Percentiles rank a stretch among this genome's conserved stretches.
These are phyloP conservation scores for Phytophthora agathidicida DNA, from an alignment of 352 stramenopile genomes.

Conservation along the genomic window DNA sequence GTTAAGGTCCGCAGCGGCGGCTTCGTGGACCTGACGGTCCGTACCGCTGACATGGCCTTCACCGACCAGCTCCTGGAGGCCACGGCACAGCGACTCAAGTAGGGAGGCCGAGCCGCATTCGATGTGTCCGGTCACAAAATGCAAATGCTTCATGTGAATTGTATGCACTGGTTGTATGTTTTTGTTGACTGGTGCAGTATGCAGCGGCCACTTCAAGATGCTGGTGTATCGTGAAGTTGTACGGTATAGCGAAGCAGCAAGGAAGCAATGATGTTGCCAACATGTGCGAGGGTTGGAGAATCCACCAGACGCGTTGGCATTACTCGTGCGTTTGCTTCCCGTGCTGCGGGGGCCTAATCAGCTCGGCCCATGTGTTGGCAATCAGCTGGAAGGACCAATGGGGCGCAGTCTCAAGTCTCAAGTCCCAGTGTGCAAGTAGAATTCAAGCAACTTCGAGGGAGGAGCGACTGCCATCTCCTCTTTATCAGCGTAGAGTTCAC, in stretches of 20 bases:
- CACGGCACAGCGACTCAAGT: constrained; percentile 71
- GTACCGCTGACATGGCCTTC: constrained; percentile 84
- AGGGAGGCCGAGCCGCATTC: constrained; percentile 13
- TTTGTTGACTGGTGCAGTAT: neutral
- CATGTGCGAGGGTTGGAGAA: constrained; percentile 19
- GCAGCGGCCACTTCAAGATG: neutral
- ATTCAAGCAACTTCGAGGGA: neutral
- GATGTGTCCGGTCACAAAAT: constrained; percentile 15
- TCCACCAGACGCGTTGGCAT: constrained; percentile 11
- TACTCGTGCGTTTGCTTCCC: constrained; percentile 2
- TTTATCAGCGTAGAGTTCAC: neutral
- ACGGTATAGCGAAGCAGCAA: constrained; percentile 5
- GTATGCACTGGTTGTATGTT: constrained; percentile 3
- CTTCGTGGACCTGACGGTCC: constrained; percentile 87
- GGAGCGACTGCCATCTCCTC: neutral
- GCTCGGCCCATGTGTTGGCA: neutral
- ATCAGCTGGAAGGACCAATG: neutral
- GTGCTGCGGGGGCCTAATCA: constrained; percentile 12
- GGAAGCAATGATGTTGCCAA: no score
- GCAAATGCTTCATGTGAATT: constrained; percentile 31
- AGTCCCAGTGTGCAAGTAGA: no score
- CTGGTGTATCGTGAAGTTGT: neutral
- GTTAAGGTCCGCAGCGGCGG: constrained; percentile 84
- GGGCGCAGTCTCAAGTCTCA: no score
- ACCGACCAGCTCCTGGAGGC: constrained; percentile 78